Percentiles rank a stretch among this genome's conserved stretches.
Conservation (phyloP, 1,284 basidiomycete genomes). For the Laetiporus sulphureus region DNA sequence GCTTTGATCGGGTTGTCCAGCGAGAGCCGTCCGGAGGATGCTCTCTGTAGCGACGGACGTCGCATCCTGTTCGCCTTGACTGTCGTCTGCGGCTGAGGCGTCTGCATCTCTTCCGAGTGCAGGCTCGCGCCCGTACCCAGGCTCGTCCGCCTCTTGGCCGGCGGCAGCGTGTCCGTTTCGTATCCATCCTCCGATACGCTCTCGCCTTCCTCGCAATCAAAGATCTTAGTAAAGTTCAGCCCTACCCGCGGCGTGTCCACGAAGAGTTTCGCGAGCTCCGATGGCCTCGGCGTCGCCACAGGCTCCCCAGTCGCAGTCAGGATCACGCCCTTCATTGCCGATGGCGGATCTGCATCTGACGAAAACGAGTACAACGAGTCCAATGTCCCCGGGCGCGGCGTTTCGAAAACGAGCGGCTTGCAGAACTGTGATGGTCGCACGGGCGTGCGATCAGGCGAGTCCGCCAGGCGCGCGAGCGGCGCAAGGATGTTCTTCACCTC, state of each 20-base stretch:
- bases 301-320: slow-evolving; percentile 67
- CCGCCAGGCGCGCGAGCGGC: slow-evolving; percentile 38
- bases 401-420: slow-evolving; percentile 30
- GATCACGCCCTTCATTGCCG: slow-evolving; percentile 79
- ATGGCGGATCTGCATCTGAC: slow-evolving; percentile 32
- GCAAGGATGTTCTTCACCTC: slow-evolving; percentile 67
- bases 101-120: slow-evolving; percentile 15
- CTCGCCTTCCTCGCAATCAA: slow-evolving; percentile 40
- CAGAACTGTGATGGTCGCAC: slow-evolving; percentile 20
- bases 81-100: slow-evolving; percentile 17
- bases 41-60: slow-evolving; percentile 26
- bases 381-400: slow-evolving; percentile 30
- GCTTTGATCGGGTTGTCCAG: too few species aligned
- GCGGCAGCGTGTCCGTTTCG: slow-evolving; percentile 19
- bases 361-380: slow-evolving; percentile 14
- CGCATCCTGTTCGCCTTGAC: slow-evolving; percentile 23
- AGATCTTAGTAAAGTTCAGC: slow-evolving; percentile 68
- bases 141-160: slow-evolving; percentile 6
- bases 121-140: slow-evolving; percentile 2
- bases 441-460: slow-evolving; percentile 20
- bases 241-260: slow-evolving; percentile 57
- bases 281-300: slow-evolving; percentile 60
- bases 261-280: slow-evolving; percentile 58
- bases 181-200: slow-evolving; percentile 25
- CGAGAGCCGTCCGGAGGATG: slow-evolving; percentile 9